A percentile compares a stretch with the other conserved stretches of the same genome.
Evolutionary conservation across 2,329 filamentous ascomycete species (phyloP).

Genomic region (Fusarium graminum): DNA sequence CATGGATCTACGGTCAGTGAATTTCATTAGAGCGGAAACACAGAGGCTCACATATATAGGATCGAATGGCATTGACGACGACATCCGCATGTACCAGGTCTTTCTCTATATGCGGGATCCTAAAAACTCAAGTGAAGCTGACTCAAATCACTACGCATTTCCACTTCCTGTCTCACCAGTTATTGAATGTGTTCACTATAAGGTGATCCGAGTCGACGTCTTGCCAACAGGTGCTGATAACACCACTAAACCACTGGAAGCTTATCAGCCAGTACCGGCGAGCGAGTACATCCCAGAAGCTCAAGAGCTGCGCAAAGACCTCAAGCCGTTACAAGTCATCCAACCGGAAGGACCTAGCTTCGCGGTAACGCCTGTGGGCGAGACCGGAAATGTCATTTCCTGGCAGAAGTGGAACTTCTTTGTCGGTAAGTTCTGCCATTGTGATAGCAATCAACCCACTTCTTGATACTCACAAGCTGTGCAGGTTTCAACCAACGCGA

Average conservation of each 20-base stretch:
- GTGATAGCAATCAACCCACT: rapidly evolving
- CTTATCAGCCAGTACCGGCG: conserved; percentile 24
- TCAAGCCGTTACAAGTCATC: conserved; percentile 79
- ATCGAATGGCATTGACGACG: conserved; percentile 38
- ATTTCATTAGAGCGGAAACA: rapidly evolving
- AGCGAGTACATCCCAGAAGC: conserved; percentile 66
- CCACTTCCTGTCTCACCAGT: conserved; percentile 35
- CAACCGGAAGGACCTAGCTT: conserved; percentile 80
- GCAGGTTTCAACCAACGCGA: conserved; percentile 74
- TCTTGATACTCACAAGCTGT: neutral
- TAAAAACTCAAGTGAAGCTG: conserved; percentile 30
- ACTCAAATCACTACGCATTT: conserved; percentile 42
- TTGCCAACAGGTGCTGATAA: conserved; percentile 32
- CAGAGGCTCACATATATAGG: conserved; percentile 10
- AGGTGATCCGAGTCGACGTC: conserved; percentile 27
- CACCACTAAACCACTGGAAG: neutral
- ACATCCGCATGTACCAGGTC: conserved; percentile 41
- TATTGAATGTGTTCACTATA: conserved; percentile 35
- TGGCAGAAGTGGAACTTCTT: conserved; percentile 80
- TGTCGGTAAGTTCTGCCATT: conserved; percentile 55
- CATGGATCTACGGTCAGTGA: conserved; percentile 40
- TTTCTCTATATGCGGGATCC: conserved; percentile 42
- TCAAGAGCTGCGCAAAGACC: conserved; percentile 63
- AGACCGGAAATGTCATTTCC: conserved; percentile 59
- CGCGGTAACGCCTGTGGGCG: conserved; percentile 55